Conservation (phyloP, 2,329 filamentous ascomycete species). For the Lojkania enalia region DNA sequence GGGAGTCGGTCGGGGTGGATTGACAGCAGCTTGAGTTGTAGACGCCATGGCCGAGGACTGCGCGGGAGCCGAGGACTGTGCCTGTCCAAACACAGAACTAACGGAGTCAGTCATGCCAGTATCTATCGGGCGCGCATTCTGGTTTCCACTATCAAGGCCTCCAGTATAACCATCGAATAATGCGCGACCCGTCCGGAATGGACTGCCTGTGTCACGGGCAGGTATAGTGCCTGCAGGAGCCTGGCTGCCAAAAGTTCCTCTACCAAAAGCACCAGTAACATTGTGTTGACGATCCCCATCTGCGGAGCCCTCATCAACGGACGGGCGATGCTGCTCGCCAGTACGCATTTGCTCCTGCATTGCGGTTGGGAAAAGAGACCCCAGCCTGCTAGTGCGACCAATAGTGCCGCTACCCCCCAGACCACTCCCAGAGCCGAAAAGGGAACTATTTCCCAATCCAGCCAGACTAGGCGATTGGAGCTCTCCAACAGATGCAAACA, state of each 20-base stretch:
- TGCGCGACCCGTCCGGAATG: slow-evolving; percentile 43
- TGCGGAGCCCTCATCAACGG: slow-evolving; percentile 61
- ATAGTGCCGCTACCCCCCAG: slow-evolving; percentile 65
- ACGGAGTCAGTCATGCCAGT: slow-evolving; percentile 23
- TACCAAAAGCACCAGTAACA: slow-evolving; percentile 69
- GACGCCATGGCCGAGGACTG: slow-evolving; percentile 31
- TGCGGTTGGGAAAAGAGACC: slow-evolving; percentile 81
- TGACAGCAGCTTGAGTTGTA: slow-evolving; percentile 34
- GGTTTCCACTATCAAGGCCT: slow-evolving; percentile 22
- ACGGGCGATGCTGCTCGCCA: slow-evolving; percentile 47
- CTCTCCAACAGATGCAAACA: slow-evolving; percentile 78
- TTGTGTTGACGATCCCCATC: slow-evolving; percentile 43
- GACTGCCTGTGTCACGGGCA: slow-evolving; percentile 46
- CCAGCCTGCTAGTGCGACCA: slow-evolving; percentile 78
- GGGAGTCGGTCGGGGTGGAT: slow-evolving; percentile 33
- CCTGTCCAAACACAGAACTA: slow-evolving; percentile 26
- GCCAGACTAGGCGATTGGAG: slow-evolving; percentile 74
- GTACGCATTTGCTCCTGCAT: slow-evolving; percentile 90
- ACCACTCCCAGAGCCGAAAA: slow-evolving; percentile 67
- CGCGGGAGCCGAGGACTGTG: slow-evolving; percentile 21
- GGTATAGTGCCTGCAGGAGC: slow-evolving; percentile 30
- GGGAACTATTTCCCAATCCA: slow-evolving; percentile 62
- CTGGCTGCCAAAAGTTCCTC: slow-evolving; percentile 57
- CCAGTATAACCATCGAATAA: slow-evolving; percentile 45
- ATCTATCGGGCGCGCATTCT: slow-evolving; percentile 3